phyloP scores from a whole-genome alignment of 2,329 filamentous ascomycete genomes.

The Hymenoscyphus linearis region DNA sequence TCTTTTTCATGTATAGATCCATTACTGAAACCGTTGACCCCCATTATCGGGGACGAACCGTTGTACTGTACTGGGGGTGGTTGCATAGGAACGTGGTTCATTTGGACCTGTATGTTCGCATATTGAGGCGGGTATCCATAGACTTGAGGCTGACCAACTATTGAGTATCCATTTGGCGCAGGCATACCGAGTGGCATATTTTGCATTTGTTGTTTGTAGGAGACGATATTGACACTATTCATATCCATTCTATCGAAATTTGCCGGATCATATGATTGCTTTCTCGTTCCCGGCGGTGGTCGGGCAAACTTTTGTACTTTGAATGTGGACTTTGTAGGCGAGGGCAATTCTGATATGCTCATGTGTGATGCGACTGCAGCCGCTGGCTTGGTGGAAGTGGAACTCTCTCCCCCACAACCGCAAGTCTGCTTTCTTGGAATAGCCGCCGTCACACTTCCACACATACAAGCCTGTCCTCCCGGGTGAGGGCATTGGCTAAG shows the following conservation, averaged over 20 bases:
- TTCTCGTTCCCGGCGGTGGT: constrained; percentile 29
- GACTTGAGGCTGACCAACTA: constrained; percentile 14
- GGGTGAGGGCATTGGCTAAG: constrained; percentile 65
- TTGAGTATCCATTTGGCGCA: constrained; percentile 22
- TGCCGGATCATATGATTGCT: constrained; percentile 45
- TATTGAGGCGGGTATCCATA: constrained; percentile 26
- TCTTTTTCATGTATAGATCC: constrained; percentile 14
- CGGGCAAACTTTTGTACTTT: constrained; percentile 27
- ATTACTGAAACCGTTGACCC: constrained; percentile 21
- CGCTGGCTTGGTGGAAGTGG: constrained; percentile 12
- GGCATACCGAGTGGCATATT: constrained; percentile 19
- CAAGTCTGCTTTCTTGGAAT: constrained; percentile 56
- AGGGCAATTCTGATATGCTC: constrained; percentile 38
- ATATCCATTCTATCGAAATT: constrained; percentile 49
- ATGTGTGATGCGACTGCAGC: constrained; percentile 3
- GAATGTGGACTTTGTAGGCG: constrained; percentile 27
- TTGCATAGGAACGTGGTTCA: constrained; percentile 20
- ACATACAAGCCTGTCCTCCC: constrained; percentile 44
- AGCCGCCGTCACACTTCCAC: constrained; percentile 58
- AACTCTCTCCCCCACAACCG: constrained; percentile 39
- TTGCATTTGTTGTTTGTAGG: constrained; percentile 28
- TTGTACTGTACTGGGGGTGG: constrained; percentile 14
- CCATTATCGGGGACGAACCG: constrained; percentile 6
- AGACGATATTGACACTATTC: constrained; percentile 45
- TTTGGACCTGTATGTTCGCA: constrained; percentile 21